These are phyloP conservation scores for Apiospora saccharicola DNA, from an alignment of 2,329 filamentous ascomycete species.

Conservation along the genomic window DNA sequence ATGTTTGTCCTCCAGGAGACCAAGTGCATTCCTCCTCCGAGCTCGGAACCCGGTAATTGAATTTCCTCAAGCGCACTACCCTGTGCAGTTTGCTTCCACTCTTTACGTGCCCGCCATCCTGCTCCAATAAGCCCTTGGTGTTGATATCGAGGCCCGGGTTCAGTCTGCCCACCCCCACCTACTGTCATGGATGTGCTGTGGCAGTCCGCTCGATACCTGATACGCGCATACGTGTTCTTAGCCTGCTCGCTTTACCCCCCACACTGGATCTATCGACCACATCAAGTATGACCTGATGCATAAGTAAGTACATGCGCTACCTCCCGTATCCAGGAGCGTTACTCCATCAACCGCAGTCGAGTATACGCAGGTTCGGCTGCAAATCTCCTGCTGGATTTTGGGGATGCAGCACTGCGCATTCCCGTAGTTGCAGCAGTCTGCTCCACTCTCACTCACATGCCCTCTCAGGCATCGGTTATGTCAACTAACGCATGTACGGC, in stretches of 20 bases:
- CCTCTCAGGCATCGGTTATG: neutral
- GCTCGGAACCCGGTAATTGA: conserved; percentile 3
- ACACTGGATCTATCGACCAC: conserved; percentile 13
- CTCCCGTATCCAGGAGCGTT: neutral
- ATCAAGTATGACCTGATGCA: neutral
- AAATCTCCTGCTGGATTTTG: neutral
- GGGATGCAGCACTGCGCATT: conserved; percentile 2
- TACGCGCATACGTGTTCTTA: neutral
- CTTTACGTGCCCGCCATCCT: neutral
- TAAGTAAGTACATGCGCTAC: neutral
- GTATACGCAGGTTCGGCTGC: neutral
- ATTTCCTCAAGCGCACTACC: neutral
- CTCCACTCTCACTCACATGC: conserved; percentile 15
- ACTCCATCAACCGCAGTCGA: neutral
- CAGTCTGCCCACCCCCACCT: neutral
- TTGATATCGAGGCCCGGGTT: neutral
- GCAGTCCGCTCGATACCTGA: neutral
- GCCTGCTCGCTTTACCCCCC: conserved; percentile 3
- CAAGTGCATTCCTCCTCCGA: neutral
- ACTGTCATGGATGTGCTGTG: neutral
- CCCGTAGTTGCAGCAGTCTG: conserved; percentile 5
- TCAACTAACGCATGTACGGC: neutral
- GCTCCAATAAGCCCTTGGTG: neutral
- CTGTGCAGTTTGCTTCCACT: neutral
- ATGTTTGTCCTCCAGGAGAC: neutral